Conservation (phyloP, 139 green algal species). For the Deuterostichococcus epilithicus region DNA sequence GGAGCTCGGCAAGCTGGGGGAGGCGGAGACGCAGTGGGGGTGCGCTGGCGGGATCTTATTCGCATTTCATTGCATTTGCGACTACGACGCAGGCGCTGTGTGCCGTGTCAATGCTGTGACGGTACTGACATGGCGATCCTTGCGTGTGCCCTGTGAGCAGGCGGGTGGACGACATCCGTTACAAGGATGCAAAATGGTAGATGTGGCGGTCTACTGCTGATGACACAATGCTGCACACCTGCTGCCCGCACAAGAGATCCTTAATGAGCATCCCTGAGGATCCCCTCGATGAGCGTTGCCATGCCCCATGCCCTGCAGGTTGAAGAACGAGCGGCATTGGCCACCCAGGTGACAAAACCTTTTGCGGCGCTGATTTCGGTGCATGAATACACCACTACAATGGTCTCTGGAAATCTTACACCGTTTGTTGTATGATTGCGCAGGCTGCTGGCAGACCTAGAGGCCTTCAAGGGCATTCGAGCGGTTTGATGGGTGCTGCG, state of each 20-base stretch:
- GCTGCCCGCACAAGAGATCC: too few species aligned
- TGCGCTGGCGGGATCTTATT: too few species aligned
- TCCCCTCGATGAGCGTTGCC: too few species aligned
- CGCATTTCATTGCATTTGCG: not conserved
- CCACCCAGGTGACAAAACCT: not conserved
- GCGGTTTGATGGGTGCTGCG: not conserved
- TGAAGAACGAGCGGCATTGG: not conserved
- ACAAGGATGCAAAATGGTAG: not conserved
- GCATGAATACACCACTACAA: too few species aligned
- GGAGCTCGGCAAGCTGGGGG: constrained; percentile 59
- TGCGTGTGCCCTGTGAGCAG: not conserved
- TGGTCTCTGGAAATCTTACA: too few species aligned
- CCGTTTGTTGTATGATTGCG: not conserved
- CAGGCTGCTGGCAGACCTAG: not conserved
- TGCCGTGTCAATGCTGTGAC: too few species aligned
- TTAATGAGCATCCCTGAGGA: too few species aligned
- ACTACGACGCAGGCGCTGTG: not conserved
- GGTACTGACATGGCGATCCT: not conserved
- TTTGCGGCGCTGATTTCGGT: too few species aligned
- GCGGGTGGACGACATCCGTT: not conserved
- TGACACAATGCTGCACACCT: too few species aligned
- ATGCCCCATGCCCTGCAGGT: too few species aligned
- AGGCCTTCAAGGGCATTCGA: not conserved
- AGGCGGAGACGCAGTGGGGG: constrained; percentile 73
- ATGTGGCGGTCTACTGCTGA: not conserved